Evolutionary conservation across 305 asterid genomes (phyloP).

Genomic region (Fraxinus ornus): DNA sequence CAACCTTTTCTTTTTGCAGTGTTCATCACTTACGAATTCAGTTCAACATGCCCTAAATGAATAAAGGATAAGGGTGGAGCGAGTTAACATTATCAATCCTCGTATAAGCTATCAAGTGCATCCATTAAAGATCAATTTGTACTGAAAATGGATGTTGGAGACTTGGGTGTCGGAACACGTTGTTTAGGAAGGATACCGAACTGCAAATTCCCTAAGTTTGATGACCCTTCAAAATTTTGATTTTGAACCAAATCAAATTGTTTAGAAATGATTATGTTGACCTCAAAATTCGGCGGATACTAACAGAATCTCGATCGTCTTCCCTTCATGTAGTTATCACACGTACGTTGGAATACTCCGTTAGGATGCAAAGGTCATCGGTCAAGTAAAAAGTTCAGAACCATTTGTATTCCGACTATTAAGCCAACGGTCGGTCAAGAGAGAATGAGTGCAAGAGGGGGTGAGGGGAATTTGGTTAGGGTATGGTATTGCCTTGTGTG

Average conservation of each 20-base stretch:
- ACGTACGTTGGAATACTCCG: not conserved
- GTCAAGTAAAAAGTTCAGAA: not conserved
- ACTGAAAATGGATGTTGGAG: not conserved
- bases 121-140: not conserved
- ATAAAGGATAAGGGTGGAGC: not conserved
- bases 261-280: not conserved
- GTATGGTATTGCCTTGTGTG: not conserved
- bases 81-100: not conserved
- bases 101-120: not conserved
- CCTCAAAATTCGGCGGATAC: not conserved
- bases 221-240: not conserved
- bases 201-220: not conserved
- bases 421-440: not conserved
- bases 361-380: not conserved
- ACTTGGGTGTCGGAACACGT: not conserved
- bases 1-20: not conserved
- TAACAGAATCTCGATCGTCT: not conserved
- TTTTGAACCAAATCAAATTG: not conserved
- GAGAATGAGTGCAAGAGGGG: not conserved
- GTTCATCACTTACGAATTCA: not conserved
- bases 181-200: not conserved
- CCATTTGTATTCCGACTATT: not conserved
- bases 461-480: not conserved
- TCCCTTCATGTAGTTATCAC: not conserved
- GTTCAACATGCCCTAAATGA: not conserved